Percentiles rank a stretch among this genome's conserved stretches.
Conservation (phyloP, 1,284 basidiomycete species). For the Tylopilus orsonianus region DNA sequence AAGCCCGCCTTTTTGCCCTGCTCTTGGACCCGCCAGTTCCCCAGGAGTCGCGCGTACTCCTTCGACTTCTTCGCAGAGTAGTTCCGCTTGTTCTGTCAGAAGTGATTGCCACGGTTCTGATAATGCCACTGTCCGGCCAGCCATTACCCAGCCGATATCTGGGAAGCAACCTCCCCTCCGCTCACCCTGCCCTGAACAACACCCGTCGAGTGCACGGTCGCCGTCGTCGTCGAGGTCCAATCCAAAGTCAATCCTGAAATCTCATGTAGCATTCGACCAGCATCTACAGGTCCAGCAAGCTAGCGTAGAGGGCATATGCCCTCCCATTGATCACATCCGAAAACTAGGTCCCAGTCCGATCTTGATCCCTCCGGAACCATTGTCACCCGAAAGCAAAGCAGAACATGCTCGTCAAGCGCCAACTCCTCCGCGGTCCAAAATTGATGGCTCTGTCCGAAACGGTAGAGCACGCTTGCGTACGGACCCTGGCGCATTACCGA, state of each 20-base stretch:
- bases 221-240: slow-evolving; percentile 19
- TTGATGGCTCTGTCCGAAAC: slow-evolving; percentile 16
- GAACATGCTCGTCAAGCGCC: slow-evolving; percentile 11
- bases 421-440: slow-evolving; percentile 11
- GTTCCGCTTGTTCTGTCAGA: slow-evolving; percentile 10
- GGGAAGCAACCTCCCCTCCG: slow-evolving; percentile 9
- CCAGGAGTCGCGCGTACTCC: slow-evolving; percentile 19
- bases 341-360: slow-evolving; percentile 13
- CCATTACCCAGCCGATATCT: slow-evolving; percentile 1
- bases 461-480: slow-evolving; percentile 38
- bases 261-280: slow-evolving; percentile 21
- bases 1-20: slow-evolving; percentile 11
- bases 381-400: slow-evolving; percentile 2
- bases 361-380: slow-evolving; percentile 12
- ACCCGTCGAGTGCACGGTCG: slow-evolving; percentile 3
- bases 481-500: slow-evolving; percentile 37
- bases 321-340: slow-evolving; percentile 10
- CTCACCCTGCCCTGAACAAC: slow-evolving; percentile 13
- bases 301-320: slow-evolving; percentile 9
- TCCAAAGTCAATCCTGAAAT: slow-evolving; percentile 31
- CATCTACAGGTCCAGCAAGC: slow-evolving; percentile 12
- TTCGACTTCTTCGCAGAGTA: slow-evolving; percentile 21
- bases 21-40: background rate
- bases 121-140: background rate
- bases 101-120: slow-evolving; percentile 6